phyloP scores from a whole-genome alignment of 768 basidiomycete species.

The Amylocystis lapponica region DNA sequence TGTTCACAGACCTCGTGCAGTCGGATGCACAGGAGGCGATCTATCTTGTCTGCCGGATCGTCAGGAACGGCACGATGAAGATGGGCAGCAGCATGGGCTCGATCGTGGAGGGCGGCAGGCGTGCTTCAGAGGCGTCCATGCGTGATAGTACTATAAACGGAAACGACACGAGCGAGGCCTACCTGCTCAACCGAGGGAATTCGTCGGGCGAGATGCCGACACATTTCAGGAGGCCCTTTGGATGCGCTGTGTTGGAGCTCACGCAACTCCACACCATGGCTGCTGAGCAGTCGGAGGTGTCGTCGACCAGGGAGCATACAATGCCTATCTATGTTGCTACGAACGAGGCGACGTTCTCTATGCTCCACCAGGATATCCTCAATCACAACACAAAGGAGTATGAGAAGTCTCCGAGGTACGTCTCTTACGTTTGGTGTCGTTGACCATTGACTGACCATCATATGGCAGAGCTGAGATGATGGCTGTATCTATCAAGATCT shows the following conservation, averaged over 20 bases:
- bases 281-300: constrained; percentile 56
- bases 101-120: constrained; percentile 39
- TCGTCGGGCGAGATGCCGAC: constrained; percentile 29
- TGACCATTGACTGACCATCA: constrained; percentile 3
- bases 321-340: constrained; percentile 86
- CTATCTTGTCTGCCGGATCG: constrained; percentile 86
- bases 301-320: constrained; percentile 64
- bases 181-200: too few relatives aligned
- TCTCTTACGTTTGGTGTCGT: constrained; percentile 2
- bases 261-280: constrained; percentile 67
- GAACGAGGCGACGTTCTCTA: constrained; percentile 84
- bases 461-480: constrained; percentile 72
- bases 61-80: constrained; percentile 84
- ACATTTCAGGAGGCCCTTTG: constrained; percentile 83
- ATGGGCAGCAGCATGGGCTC: constrained; percentile 53
- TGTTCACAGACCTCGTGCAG: constrained; percentile 85
- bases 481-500: constrained; percentile 79
- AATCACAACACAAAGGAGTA: constrained; percentile 71
- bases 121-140: constrained; percentile 49
- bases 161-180: constrained; percentile 17
- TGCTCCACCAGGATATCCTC: constrained; percentile 94
- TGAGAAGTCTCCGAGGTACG: constrained; percentile 76
- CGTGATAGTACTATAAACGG: constrained; percentile 21
- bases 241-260: constrained; percentile 90
- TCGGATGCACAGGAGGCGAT: constrained; percentile 83